Percentiles rank a stretch among this genome's conserved stretches.
These are phyloP conservation scores for Colletotrichum magnum DNA, from an alignment of 2,329 filamentous ascomycete genomes.

Conservation along the genomic window DNA sequence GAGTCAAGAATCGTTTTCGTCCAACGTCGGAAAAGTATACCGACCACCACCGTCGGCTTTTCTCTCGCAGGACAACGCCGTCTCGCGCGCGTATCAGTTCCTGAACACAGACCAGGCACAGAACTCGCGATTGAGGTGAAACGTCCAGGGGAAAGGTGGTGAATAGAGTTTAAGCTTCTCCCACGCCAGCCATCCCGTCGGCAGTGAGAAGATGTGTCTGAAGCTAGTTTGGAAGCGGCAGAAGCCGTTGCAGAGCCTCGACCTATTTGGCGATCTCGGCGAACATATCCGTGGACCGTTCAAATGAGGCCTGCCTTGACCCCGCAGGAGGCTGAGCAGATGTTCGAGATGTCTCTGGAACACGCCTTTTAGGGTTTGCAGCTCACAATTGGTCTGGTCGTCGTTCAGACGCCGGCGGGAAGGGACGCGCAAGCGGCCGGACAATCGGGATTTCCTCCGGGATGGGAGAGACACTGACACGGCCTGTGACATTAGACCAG, in stretches of 20 bases:
- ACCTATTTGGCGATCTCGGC: not conserved
- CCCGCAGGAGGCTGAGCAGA: no score
- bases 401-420: no score
- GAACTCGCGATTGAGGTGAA: not conserved
- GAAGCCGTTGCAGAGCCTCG: not conserved
- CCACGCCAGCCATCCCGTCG: slow-evolving; percentile 4
- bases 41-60: not conserved
- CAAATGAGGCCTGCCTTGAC: no score
- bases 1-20: not conserved
- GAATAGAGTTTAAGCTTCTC: slow-evolving; percentile 21
- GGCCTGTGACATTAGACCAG: no score
- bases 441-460: no score
- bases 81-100: slow-evolving; percentile 21
- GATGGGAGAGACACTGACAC: no score
- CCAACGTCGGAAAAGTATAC: not conserved
- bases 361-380: no score
- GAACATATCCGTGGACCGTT: not conserved
- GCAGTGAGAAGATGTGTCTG: slow-evolving; percentile 6
- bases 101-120: not conserved
- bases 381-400: no score
- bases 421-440: no score
- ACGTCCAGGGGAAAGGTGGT: not conserved
- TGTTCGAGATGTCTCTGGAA: no score
- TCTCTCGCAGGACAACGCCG: not conserved
- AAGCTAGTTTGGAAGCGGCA: not conserved